Conservation (phyloP, 2,329 filamentous ascomycete genomes). For the Cladophialophora bantiana region DNA sequence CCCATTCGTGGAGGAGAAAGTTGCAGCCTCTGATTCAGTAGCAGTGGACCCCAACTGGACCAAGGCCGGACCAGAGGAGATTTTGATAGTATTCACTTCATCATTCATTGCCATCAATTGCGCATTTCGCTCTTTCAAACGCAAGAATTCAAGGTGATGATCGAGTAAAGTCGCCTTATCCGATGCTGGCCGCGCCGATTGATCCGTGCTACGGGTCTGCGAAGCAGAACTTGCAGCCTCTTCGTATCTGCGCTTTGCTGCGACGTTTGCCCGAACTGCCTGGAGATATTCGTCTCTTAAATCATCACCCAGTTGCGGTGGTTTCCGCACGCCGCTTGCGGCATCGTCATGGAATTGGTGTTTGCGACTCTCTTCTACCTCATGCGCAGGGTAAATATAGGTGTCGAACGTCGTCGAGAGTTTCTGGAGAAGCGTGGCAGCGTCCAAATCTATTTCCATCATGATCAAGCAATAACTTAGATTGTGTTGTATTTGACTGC, state of each 20-base stretch:
- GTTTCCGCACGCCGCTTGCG: too few species aligned
- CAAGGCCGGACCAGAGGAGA: not conserved
- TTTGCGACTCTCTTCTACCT: not conserved
- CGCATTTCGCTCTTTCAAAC: conserved; percentile 23
- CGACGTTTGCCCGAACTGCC: conserved; percentile 26
- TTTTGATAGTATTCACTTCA: conserved; percentile 21
- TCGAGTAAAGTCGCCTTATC: conserved; percentile 7
- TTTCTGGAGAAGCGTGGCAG: not conserved
- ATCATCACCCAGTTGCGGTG: not conserved
- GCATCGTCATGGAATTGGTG: not conserved
- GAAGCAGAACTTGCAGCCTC: not conserved
- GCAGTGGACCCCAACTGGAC: not conserved
- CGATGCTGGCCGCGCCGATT: not conserved
- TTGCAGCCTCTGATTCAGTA: not conserved
- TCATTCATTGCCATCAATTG: conserved; percentile 21
- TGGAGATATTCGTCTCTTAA: conserved; percentile 33
- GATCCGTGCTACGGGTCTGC: not conserved
- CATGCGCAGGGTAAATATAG: not conserved
- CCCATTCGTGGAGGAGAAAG: not conserved
- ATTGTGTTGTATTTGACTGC: too few species aligned
- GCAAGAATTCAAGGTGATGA: conserved; percentile 21
- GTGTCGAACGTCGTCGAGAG: conserved; percentile 4
- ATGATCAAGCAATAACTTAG: not conserved
- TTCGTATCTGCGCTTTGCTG: conserved; percentile 20
- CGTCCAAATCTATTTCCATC: not conserved